Base-by-base conservation (phyloP, 345 rosid species). In the Isatis tinctoria region DNA sequence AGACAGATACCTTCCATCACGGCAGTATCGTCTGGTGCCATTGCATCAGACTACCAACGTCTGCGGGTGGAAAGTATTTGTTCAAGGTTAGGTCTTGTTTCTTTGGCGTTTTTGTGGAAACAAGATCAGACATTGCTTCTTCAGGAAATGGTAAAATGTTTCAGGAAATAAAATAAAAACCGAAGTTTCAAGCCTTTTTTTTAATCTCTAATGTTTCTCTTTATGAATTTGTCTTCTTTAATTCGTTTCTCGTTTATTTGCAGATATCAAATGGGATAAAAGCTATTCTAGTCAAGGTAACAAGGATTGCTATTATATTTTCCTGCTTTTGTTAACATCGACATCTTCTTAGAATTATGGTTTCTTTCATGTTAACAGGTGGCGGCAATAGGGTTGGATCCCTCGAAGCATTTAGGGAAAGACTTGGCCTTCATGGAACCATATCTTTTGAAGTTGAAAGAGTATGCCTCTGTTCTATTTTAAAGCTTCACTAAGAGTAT, bases 61-160 rank as follows among this genome's bases (percentile, higher is more conserved):
- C 82, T 92, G 71, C 87, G 98, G 27, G 98, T 95, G 69, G 99
- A 95, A 81, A 88, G 89, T 83, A 86, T 95, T 74, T 95, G 99
- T 82, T 95, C 98, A 75, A 87, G 98, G 88, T 85, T 95, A 86
- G 99, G 97, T 77, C 93, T 95, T 81, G 93, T 95, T 84, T 92
- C 99, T 82, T 85, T 95, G 74, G 96, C 92, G 73, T 92, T 79
- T 85, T 85, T 95, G 83, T 95, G 98, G 99, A 95, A 86, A 86
- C 97, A 92, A 75, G 97, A 95, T 83, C 99, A 92, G 81, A 86
- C 98, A 1, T 58, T 87, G 83, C 98, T 95, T 80, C 97, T 95
- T 81, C 94, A 70, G 60, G 92, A 90, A 83, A 95, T 95, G 99
- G 99, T 95, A 92, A 77, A 54, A 54, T 74, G 35, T 72, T 51